phyloP scores from a whole-genome alignment of 2,329 filamentous ascomycete species.

The Reticulascus tulasneorum region DNA sequence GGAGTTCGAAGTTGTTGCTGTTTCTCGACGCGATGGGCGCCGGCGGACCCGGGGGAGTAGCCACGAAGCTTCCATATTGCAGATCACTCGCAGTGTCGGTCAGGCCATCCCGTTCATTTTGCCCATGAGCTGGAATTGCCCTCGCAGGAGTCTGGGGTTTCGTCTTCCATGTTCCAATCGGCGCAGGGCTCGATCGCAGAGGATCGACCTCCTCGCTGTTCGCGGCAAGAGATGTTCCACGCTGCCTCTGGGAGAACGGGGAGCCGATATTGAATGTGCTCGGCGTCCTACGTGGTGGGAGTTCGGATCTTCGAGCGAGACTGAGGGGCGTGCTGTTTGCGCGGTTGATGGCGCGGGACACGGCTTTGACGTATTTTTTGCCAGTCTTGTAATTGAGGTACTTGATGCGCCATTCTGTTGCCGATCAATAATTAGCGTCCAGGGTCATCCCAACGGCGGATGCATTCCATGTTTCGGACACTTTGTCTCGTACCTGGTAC shows the following conservation, averaged over 20 bases:
- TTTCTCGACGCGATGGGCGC: conserved; percentile 16
- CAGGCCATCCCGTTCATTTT: conserved; percentile 36
- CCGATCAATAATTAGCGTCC: too few relatives aligned
- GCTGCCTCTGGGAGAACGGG: conserved; percentile 3
- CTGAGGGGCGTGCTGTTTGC: conserved; percentile 23
- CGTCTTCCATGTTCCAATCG: conserved; percentile 17
- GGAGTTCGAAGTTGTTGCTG: conserved; percentile 44
- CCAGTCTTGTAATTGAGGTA: conserved; percentile 94
- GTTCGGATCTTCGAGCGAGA: conserved; percentile 2
- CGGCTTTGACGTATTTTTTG: conserved; percentile 89
- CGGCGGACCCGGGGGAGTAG: conserved; percentile 32
- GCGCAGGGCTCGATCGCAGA: conserved; percentile 21
- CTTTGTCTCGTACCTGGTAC: conserved; percentile 63
- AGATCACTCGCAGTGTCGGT: conserved; percentile 32
- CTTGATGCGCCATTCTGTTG: conserved; percentile 82
- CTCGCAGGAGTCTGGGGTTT: conserved; percentile 15
- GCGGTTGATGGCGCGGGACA: conserved; percentile 67
- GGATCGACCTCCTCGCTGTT: conserved; percentile 17
- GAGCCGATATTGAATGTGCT: conserved; percentile 3
- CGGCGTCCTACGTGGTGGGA: conserved; percentile 3
- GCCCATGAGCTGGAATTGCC: conserved; percentile 16
- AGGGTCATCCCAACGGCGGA: too few relatives aligned
- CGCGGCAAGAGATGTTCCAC: background rate
- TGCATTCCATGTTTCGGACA: too few relatives aligned
- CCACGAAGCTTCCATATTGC: conserved; percentile 52